Base-by-base conservation (phyloP, 2,329 filamentous ascomycete genomes). In the Verticillium klebahnii region DNA sequence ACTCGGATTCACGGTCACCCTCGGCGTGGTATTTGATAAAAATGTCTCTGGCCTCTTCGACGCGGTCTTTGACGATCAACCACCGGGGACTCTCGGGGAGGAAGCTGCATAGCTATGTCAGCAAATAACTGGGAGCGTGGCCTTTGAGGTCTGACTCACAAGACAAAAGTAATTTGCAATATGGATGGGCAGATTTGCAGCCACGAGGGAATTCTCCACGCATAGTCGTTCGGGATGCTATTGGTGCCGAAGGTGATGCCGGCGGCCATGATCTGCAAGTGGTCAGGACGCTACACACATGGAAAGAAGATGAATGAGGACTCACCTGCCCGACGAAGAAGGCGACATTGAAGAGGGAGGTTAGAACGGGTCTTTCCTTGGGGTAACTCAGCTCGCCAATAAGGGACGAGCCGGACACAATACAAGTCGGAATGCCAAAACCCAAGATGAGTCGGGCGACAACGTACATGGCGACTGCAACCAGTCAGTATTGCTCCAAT, bases 311-410 rank as follows among this genome's bases (percentile, higher is more conserved):
- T 7, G 14, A 12, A 17, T 1, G 14, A 17, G 17, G 15, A 40
- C 45, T 50, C 9, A 50, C 45, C 15, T 65, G 64, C 4, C 83
- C 83, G 54, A 86, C 71, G 64, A 85, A 80, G 67, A 84, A 86
- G 12, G 81, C 82, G 71, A 75, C 80, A 67, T 87, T 87, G 77
- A 87, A 64, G 5, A 87, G 76, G 11, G 83, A 85, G 1, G 84
- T 87, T 61, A 87, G 65, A 50, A 85, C 77, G 0, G 84, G 77
- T 60, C 85, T 82, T 69, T 87, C 85, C 71, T 85, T 86, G 7
- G 85, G 84, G 69, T 87, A 82, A 2, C 79, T 81, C 12, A 88
- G 74, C 70, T 88, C 85, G 67, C 83, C 85, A 36, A 88, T 83
- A 57, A 87, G 72, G 7, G 83, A 78, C 1, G 85, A 85, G 5